Evolutionary conservation across 192 early-diverging fungal genomes (phyloP).

Genomic region (Coemansia reversa): DNA sequence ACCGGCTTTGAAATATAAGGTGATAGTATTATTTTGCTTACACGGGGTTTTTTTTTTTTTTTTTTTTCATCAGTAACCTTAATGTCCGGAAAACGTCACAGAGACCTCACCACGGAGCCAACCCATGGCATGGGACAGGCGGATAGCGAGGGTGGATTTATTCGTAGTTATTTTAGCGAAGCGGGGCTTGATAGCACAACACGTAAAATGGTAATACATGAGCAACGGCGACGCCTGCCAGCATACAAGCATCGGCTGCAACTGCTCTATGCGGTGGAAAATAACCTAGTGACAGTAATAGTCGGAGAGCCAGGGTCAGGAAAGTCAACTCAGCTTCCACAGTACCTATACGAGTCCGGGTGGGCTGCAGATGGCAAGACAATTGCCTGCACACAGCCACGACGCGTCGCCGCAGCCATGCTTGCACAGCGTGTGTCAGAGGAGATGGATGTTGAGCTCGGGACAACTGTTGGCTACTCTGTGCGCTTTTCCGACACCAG

Average conservation of each 20-base stretch:
- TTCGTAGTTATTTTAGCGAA: slow-evolving; percentile 24
- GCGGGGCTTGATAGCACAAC: slow-evolving; percentile 56
- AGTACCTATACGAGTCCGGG: slow-evolving; percentile 93
- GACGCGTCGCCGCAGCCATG: slow-evolving; percentile 94
- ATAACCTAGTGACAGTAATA: slow-evolving; percentile 77
- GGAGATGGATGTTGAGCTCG: slow-evolving; percentile 88
- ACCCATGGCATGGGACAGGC: neutral
- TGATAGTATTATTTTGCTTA: neutral
- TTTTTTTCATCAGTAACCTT: neutral
- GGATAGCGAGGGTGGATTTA: slow-evolving; percentile 15
- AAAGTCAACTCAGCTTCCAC: slow-evolving; percentile 96
- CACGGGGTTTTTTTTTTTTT: no score
- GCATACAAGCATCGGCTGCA: slow-evolving; percentile 86
- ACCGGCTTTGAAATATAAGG: neutral
- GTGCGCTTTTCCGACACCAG: slow-evolving; percentile 96
- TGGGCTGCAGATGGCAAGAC: slow-evolving; percentile 79
- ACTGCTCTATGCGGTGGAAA: slow-evolving; percentile 79
- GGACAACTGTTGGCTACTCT: slow-evolving; percentile 94
- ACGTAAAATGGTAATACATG: slow-evolving; percentile 72
- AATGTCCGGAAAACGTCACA: slow-evolving; percentile 5
- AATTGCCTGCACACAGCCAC: slow-evolving; percentile 96
- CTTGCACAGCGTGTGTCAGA: slow-evolving; percentile 95
- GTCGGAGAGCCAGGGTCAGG: slow-evolving; percentile 94
- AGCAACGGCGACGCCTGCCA: slow-evolving; percentile 78
- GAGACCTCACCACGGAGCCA: neutral